A percentile compares a stretch with the other conserved stretches of the same genome.
phyloP scores from a whole-genome alignment of 345 rosid genomes.

The Pugionium cornutum region DNA sequence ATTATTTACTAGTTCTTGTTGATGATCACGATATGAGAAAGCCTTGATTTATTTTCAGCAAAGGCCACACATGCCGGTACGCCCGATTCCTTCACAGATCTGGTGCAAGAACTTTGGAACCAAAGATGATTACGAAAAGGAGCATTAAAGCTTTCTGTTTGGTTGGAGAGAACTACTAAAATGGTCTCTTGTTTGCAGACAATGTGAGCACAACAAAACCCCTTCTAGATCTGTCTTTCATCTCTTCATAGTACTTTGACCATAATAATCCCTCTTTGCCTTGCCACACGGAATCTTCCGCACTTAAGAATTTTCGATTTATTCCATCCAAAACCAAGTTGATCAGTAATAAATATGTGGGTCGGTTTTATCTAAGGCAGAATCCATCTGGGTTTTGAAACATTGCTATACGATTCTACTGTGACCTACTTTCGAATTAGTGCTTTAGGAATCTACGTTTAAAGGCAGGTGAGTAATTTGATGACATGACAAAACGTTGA shows the following conservation, averaged over 20 bases:
- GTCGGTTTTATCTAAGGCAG: slow-evolving; percentile 29
- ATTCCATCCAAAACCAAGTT: not conserved
- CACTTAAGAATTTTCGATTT: slow-evolving; percentile 11
- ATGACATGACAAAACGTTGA: slow-evolving; percentile 2
- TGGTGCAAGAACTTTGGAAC: slow-evolving; percentile 99
- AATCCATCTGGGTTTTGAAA: slow-evolving; percentile 6
- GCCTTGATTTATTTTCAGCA: slow-evolving; percentile 51
- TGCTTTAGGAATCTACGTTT: slow-evolving; percentile 23
- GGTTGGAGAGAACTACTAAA: no score
- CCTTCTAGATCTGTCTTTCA: slow-evolving; percentile 11
- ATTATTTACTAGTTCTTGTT: slow-evolving; percentile 11
- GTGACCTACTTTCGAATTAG: slow-evolving; percentile 11
- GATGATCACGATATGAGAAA: not conserved
- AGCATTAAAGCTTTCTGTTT: slow-evolving; percentile 14
- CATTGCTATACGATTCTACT: not conserved
- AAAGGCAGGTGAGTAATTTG: not conserved
- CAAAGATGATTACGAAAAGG: slow-evolving; percentile 58
- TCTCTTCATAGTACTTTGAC: slow-evolving; percentile 15
- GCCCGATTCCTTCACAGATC: slow-evolving; percentile 95
- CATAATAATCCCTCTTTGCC: slow-evolving; percentile 27
- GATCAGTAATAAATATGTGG: slow-evolving; percentile 11
- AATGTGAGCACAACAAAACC: slow-evolving; percentile 31
- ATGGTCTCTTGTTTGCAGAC: slow-evolving; percentile 24
- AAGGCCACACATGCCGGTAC: slow-evolving; percentile 93
- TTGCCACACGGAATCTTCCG: slow-evolving; percentile 34